phyloP scores from a whole-genome alignment of 257 asterid species.

The Leonotis leonurus region DNA sequence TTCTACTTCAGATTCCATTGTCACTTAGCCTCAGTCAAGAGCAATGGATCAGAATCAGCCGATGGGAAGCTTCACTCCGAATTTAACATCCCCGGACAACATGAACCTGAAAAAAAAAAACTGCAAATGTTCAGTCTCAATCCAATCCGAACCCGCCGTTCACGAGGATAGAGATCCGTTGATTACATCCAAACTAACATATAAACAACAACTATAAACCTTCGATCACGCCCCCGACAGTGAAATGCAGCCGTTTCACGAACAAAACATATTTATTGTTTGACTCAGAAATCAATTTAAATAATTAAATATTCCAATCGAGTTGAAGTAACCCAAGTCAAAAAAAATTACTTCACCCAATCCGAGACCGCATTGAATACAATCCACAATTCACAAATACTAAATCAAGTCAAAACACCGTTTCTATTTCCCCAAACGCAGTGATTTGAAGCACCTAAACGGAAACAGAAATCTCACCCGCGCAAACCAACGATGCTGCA shows the following conservation, averaged over 20 bases:
- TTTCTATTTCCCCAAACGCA: background rate
- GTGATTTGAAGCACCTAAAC: background rate
- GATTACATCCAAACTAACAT: background rate
- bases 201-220: background rate
- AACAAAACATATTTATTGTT: background rate
- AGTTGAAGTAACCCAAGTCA: constrained; percentile 24
- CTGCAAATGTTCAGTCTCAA: constrained; percentile 3
- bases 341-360: background rate
- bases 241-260: background rate
- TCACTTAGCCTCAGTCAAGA: constrained; percentile 20
- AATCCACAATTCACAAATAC: background rate
- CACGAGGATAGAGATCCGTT: constrained; percentile 43
- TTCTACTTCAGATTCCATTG: constrained; percentile 80
- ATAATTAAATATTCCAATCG: background rate
- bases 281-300: background rate
- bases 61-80: constrained; percentile 28
- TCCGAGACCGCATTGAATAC: background rate
- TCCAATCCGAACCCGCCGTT: constrained; percentile 4
- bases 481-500: constrained; percentile 22
- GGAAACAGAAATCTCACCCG: constrained; percentile 29
- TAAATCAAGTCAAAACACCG: background rate
- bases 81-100: constrained; percentile 37
- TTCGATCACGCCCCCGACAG: constrained; percentile 8
- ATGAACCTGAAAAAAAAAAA: constrained; percentile 7
- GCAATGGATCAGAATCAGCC: constrained; percentile 27